Evolutionary conservation across 495 filamentous ascomycete genomes (phyloP).

Genomic region (Bacidia gigantensis): DNA sequence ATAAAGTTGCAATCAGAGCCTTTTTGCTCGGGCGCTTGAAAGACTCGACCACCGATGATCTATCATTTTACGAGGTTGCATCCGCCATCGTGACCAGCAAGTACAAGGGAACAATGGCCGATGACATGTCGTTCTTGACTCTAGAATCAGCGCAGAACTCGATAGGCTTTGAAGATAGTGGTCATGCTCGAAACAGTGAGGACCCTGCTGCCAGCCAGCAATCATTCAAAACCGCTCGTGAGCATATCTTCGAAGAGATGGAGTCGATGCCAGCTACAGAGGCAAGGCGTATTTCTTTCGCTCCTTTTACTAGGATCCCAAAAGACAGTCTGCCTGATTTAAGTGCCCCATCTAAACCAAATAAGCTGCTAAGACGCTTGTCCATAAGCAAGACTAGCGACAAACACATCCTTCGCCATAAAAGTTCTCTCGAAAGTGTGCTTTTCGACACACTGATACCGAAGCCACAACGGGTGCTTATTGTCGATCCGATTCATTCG

Average conservation of each 20-base stretch:
- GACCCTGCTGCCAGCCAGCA: background rate
- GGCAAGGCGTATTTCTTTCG: background rate
- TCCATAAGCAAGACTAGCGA: background rate
- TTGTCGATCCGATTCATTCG: background rate
- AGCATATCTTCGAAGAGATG: background rate
- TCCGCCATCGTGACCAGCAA: background rate
- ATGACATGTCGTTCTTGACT: background rate
- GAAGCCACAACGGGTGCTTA: background rate
- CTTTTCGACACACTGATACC: background rate
- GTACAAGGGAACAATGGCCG: background rate
- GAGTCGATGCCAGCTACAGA: background rate
- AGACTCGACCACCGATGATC: background rate
- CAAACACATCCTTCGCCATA: background rate
- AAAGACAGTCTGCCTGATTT: background rate
- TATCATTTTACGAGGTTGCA: slow-evolving; percentile 1
- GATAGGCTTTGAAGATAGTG: background rate
- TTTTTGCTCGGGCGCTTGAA: background rate
- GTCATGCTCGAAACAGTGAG: background rate
- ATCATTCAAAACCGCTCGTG: background rate
- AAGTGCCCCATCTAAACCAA: background rate
- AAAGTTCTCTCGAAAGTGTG: background rate
- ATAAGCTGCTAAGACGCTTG: background rate
- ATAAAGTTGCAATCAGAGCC: background rate
- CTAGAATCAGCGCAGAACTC: background rate
- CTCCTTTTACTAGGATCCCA: background rate